Evolutionary conservation across 129 eudicot genomes (phyloP).

Genomic region (Smallanthus sonchifolius): DNA sequence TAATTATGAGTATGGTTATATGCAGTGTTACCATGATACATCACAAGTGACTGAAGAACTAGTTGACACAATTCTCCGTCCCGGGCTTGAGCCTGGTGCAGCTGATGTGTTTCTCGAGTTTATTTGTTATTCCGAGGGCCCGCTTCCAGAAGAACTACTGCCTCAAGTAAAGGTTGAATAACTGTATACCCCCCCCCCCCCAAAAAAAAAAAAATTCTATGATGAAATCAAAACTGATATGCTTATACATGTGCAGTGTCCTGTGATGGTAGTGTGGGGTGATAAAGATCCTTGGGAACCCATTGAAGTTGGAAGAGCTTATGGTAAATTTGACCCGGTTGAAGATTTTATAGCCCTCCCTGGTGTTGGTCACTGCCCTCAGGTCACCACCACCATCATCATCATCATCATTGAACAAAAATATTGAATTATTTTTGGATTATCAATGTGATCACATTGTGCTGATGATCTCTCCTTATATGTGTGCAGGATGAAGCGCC

Average conservation of each 20-base stretch:
- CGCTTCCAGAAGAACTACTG: slow-evolving; percentile 92
- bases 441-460: background rate
- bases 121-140: slow-evolving; percentile 92
- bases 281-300: slow-evolving; percentile 99
- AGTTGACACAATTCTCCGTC: slow-evolving; percentile 70
- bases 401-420: background rate
- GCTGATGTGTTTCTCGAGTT: slow-evolving; percentile 96
- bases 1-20: background rate
- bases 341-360: slow-evolving; percentile 81
- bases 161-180: slow-evolving; percentile 83
- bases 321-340: slow-evolving; percentile 58
- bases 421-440: background rate
- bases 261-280: slow-evolving; percentile 94
- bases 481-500: slow-evolving; percentile 92
- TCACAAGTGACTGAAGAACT: slow-evolving; percentile 94
- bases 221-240: slow-evolving; percentile 2
- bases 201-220: background rate
- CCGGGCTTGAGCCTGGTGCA: slow-evolving; percentile 97
- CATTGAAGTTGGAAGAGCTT: slow-evolving; percentile 86
- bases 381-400: slow-evolving; percentile 38
- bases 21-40: slow-evolving; percentile 91
- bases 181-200: background rate
- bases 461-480: slow-evolving; percentile 9
- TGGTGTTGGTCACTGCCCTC: slow-evolving; percentile 95
- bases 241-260: slow-evolving; percentile 52